Percentiles rank a stretch among this genome's conserved stretches.
These are phyloP conservation scores for Thalassiosira profunda DNA, from an alignment of 108 stramenopile species.

Conservation along the genomic window DNA sequence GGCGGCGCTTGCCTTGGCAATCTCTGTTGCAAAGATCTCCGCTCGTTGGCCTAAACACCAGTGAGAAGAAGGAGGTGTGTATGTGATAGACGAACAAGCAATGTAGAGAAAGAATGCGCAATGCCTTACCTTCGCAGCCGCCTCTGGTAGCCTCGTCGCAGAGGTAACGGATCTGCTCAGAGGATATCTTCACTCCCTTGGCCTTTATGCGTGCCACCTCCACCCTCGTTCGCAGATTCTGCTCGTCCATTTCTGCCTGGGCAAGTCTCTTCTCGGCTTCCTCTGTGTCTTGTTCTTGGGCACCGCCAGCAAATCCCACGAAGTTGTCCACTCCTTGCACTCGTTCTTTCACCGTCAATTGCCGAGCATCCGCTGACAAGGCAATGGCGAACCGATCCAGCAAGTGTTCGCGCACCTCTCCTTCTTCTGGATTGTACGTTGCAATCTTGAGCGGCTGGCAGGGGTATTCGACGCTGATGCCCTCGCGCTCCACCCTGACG, in stretches of 20 bases:
- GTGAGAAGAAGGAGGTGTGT: too few species aligned
- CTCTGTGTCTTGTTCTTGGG: constrained; percentile 8
- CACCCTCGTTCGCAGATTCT: constrained; percentile 54
- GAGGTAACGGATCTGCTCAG: constrained; percentile 63
- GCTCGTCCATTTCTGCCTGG: constrained; percentile 52
- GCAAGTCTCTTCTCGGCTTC: constrained; percentile 20
- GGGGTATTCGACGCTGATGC: constrained; percentile 66
- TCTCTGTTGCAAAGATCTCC: constrained; percentile 76
- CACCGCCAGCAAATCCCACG: constrained; percentile 44
- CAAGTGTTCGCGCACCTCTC: constrained; percentile 71
- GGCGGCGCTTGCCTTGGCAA: constrained; percentile 74
- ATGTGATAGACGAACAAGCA: too few species aligned
- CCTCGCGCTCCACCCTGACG: constrained; percentile 67
- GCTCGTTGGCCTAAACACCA: constrained; percentile 75
- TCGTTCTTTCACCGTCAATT: constrained; percentile 54
- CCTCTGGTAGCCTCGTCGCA: constrained; percentile 79
- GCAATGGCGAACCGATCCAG: constrained; percentile 73
- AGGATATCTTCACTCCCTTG: constrained; percentile 29
- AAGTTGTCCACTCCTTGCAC: constrained; percentile 57
- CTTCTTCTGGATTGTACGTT: constrained; percentile 83
- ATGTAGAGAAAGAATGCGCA: too few species aligned
- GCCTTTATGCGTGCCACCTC: constrained; percentile 61
- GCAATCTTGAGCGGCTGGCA: constrained; percentile 72
- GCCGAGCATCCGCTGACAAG: constrained; percentile 58
- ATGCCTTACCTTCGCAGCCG: constrained; percentile 74